Evolutionary conservation across 352 stramenopile species (phyloP).

Genomic region (Pythium angustatum): DNA sequence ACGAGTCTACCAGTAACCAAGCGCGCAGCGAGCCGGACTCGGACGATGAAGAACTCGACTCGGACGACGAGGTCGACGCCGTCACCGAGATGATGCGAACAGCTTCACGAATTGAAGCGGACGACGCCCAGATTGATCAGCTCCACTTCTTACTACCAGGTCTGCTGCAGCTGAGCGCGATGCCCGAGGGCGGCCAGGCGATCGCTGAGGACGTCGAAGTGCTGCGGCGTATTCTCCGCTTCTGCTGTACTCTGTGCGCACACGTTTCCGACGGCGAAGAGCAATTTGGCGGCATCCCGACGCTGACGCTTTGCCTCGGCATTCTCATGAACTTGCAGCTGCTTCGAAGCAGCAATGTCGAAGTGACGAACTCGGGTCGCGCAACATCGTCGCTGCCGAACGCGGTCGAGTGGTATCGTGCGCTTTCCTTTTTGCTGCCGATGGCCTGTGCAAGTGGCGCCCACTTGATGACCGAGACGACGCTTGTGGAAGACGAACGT

Average conservation of each 20-base stretch:
- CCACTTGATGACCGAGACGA: conserved; percentile 46
- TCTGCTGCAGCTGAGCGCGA: conserved; percentile 75
- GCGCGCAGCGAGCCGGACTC: conserved; percentile 20
- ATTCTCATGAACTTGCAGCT: conserved; percentile 82
- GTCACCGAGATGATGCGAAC: conserved; percentile 47
- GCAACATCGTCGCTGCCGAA: conserved; percentile 41
- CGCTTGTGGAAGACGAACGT: conserved; percentile 46
- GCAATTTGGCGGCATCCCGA: conserved; percentile 57
- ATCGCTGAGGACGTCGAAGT: conserved; percentile 65
- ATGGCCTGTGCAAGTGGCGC: conserved; percentile 67
- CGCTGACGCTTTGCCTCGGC: conserved; percentile 72
- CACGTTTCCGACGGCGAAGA: conserved; percentile 51
- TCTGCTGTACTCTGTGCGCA: conserved; percentile 70
- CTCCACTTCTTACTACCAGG: conserved; percentile 84
- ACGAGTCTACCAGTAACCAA: conserved; percentile 22
- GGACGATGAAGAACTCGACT: conserved; percentile 60
- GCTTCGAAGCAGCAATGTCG: conserved; percentile 45
- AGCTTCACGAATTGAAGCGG: conserved; percentile 33
- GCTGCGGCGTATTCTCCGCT: conserved; percentile 68
- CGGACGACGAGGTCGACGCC: conserved; percentile 65
- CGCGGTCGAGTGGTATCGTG: conserved; percentile 64
- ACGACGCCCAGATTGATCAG: conserved; percentile 56
- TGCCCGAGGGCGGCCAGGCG: conserved; percentile 49
- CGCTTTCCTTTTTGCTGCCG: conserved; percentile 72
- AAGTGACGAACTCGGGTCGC: conserved; percentile 21